Conservation (phyloP, 257 asterid genomes). For the Phtheirospermum japonicum region DNA sequence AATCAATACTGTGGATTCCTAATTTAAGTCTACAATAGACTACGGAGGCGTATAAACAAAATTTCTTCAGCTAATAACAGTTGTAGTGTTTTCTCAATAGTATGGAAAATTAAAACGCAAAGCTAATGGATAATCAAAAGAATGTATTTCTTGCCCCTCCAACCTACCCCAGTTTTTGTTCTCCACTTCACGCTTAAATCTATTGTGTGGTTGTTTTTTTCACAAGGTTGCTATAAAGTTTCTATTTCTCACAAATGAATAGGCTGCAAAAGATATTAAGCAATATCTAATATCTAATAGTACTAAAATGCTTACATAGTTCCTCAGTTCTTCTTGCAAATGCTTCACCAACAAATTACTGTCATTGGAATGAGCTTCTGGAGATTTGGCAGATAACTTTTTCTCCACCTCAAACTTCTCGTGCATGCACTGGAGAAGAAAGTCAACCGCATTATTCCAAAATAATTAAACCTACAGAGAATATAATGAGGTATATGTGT, state of each 20-base stretch:
- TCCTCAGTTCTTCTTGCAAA: conserved; percentile 86
- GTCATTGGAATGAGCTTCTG: conserved; percentile 59
- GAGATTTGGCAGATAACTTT: conserved; percentile 47
- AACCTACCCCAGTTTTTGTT: conserved; percentile 5
- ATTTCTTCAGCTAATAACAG: conserved; percentile 6
- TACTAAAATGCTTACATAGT: conserved; percentile 58
- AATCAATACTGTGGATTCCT: conserved; percentile 17
- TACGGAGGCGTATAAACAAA: conserved; percentile 11
- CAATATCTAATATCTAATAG: conserved; percentile 10
- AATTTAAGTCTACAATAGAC: conserved; percentile 13
- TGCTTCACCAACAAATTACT: conserved; percentile 67
- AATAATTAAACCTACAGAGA: conserved; percentile 15
- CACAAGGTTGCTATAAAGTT: conserved; percentile 11
- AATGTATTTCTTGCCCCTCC: conserved; percentile 13
- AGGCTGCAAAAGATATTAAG: conserved; percentile 12
- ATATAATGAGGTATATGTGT: too few relatives aligned
- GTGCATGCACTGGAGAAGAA: conserved; percentile 60
- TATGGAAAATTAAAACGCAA: conserved; percentile 5
- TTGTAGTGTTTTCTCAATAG: conserved; percentile 5
- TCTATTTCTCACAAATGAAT: conserved; percentile 9
- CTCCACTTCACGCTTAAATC: neutral
- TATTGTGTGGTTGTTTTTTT: neutral
- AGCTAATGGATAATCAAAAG: conserved; percentile 5
- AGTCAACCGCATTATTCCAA: conserved; percentile 24
- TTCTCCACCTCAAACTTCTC: conserved; percentile 68